These are phyloP conservation scores for Trichosporon ovoides DNA, from an alignment of 1,284 basidiomycete genomes.

Conservation along the genomic window DNA sequence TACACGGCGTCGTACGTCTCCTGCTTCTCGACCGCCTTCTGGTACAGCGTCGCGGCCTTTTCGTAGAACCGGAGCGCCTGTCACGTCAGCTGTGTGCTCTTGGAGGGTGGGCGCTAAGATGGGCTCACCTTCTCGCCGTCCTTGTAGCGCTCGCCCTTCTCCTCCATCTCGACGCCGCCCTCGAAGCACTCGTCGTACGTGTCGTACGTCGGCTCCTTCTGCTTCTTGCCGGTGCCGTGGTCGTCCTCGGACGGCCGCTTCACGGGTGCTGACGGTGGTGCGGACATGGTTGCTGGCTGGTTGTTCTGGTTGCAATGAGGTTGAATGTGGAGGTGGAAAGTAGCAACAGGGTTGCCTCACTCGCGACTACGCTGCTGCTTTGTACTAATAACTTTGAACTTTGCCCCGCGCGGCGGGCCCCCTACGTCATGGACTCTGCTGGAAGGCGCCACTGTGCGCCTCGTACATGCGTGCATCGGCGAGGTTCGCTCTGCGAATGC, in stretches of 20 bases:
- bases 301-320: background rate
- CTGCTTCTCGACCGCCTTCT: constrained; percentile 34
- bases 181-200: constrained; percentile 48
- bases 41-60: constrained; percentile 44
- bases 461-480: background rate
- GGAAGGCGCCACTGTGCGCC: constrained; percentile 1
- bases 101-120: too few species aligned
- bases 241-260: constrained; percentile 14
- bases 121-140: constrained; percentile 46
- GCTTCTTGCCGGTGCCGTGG: constrained; percentile 27
- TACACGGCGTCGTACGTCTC: constrained; percentile 42
- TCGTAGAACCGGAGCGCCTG: constrained; percentile 47
- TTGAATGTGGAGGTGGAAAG: background rate
- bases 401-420: background rate
- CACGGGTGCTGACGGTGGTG: constrained; percentile 9
- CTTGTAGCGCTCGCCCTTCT: constrained; percentile 49
- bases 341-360: background rate
- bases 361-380: background rate
- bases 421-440: constrained; percentile 5
- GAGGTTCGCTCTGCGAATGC: background rate
- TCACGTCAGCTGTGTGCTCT: constrained; percentile 11
- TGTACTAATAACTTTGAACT: background rate
- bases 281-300: background rate
- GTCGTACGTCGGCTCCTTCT: constrained; percentile 42
- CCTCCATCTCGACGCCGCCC: constrained; percentile 47